Percentiles rank a stretch among this genome's conserved stretches.
Evolutionary conservation across 2,329 filamentous ascomycete species (phyloP).

Genomic region (Colletotrichum acutatum): DNA sequence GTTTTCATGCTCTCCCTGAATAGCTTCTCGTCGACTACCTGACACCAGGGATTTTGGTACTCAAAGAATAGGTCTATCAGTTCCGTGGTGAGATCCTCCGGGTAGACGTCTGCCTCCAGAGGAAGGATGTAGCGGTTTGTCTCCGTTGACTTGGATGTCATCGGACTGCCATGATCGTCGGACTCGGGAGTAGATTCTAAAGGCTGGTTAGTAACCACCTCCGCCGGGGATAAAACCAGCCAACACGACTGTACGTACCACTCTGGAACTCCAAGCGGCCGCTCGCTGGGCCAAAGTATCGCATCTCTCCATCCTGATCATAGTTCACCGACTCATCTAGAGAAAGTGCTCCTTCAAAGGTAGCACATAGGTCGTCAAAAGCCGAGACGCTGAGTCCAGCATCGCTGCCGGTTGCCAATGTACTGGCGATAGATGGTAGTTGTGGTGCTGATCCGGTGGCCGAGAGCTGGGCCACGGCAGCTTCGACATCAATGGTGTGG

Average conservation of each 20-base stretch:
- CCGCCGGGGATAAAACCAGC: not conserved
- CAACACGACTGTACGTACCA: slow-evolving; percentile 3
- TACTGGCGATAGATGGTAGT: slow-evolving; percentile 5
- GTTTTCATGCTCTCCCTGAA: slow-evolving; percentile 44
- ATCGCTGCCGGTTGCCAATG: slow-evolving; percentile 24
- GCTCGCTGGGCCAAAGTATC: slow-evolving; percentile 50
- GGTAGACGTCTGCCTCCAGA: slow-evolving; percentile 12
- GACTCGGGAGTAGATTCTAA: slow-evolving; percentile 18
- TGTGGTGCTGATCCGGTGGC: slow-evolving; percentile 6
- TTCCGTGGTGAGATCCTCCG: slow-evolving; percentile 42
- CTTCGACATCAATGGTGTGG: slow-evolving; percentile 44
- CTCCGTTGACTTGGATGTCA: slow-evolving; percentile 4
- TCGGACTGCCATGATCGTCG: slow-evolving; percentile 15
- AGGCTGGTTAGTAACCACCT: not conserved
- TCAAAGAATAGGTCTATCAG: slow-evolving; percentile 48
- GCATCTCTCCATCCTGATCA: slow-evolving; percentile 46
- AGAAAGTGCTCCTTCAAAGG: slow-evolving; percentile 46
- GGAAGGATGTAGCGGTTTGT: slow-evolving; percentile 29
- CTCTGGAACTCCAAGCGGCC: slow-evolving; percentile 46
- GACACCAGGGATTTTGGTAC: slow-evolving; percentile 50
- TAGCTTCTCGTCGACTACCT: slow-evolving; percentile 47
- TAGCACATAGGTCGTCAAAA: slow-evolving; percentile 29
- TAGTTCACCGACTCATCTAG: slow-evolving; percentile 49
- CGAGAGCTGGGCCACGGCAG: slow-evolving; percentile 38
- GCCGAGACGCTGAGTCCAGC: slow-evolving; percentile 18